These are phyloP conservation scores for Fusarium verrucosum DNA, from an alignment of 2,329 filamentous ascomycete genomes.

Conservation along the genomic window DNA sequence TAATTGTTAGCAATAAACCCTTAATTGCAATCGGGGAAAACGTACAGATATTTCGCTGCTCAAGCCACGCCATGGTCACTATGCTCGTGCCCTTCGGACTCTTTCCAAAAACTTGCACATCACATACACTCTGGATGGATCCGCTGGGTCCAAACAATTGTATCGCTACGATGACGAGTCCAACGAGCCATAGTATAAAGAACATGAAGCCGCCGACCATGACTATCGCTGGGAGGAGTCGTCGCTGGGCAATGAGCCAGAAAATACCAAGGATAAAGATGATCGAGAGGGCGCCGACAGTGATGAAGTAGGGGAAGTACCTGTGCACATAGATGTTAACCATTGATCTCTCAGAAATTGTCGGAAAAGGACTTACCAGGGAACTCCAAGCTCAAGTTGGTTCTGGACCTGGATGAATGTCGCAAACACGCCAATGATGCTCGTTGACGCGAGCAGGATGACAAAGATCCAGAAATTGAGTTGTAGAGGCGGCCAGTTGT, in stretches of 20 bases:
- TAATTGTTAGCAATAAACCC: slow-evolving; percentile 25
- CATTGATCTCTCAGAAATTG: no score
- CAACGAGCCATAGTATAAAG: slow-evolving; percentile 74
- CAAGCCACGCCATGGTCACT: slow-evolving; percentile 69
- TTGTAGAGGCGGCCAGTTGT: slow-evolving; percentile 75
- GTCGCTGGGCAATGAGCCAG: slow-evolving; percentile 68
- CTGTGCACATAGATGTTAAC: slow-evolving; percentile 51
- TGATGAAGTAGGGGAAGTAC: slow-evolving; percentile 75
- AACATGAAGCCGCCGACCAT: slow-evolving; percentile 72
- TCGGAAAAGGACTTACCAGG: slow-evolving; percentile 62
- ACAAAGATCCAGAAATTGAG: slow-evolving; percentile 74
- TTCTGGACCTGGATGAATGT: slow-evolving; percentile 68
- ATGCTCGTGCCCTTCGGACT: slow-evolving; percentile 61
- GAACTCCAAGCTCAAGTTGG: slow-evolving; percentile 62
- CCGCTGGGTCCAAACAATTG: slow-evolving; percentile 70
- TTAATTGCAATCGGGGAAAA: slow-evolving; percentile 20
- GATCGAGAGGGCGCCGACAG: slow-evolving; percentile 66
- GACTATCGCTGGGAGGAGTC: slow-evolving; percentile 68
- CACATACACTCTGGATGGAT: slow-evolving; percentile 68
- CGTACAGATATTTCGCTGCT: slow-evolving; percentile 72
- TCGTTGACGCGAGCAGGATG: slow-evolving; percentile 68
- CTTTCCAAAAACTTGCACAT: slow-evolving; percentile 64
- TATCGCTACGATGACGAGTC: slow-evolving; percentile 68
- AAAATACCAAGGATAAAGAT: slow-evolving; percentile 73
- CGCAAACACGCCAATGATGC: slow-evolving; percentile 69